phyloP scores from a whole-genome alignment of 805 yeast species.

The Candida pseudofarinosa region DNA sequence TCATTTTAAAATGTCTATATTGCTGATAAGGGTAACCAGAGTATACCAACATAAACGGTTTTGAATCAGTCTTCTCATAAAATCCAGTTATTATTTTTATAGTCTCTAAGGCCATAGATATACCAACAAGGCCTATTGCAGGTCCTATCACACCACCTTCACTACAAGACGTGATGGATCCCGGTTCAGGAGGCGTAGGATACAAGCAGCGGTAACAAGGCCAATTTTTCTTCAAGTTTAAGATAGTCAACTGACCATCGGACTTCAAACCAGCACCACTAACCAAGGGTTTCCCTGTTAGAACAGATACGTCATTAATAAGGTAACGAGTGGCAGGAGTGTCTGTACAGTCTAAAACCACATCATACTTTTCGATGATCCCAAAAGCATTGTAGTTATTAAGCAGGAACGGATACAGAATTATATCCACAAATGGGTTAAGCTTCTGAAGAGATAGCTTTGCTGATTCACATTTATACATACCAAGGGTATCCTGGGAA shows the following conservation, averaged over 20 bases:
- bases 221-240: constrained; percentile 60
- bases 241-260: constrained; percentile 83
- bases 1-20: constrained; percentile 73
- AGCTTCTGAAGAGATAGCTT: constrained; percentile 44
- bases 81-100: constrained; percentile 64
- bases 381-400: constrained; percentile 56
- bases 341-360: constrained; percentile 91
- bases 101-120: constrained; percentile 84
- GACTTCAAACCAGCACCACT: constrained; percentile 90
- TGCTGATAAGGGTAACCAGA: constrained; percentile 65
- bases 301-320: constrained; percentile 78
- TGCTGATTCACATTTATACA: constrained; percentile 79
- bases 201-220: constrained; percentile 96
- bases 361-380: constrained; percentile 62
- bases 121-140: constrained; percentile 89
- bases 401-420: constrained; percentile 50
- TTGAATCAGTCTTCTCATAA: constrained; percentile 48
- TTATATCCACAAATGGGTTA: constrained; percentile 65
- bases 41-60: constrained; percentile 67
- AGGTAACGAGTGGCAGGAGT: constrained; percentile 84
- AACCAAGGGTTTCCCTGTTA: constrained; percentile 64
- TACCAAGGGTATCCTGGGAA: constrained; percentile 59
- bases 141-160: constrained; percentile 97
- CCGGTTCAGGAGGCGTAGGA: constrained; percentile 86
- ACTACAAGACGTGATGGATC: constrained; percentile 75